Percentiles rank a stretch among this genome's conserved stretches.
phyloP scores from a whole-genome alignment of 1,284 basidiomycete species.

The Macrocystidia cucumis region DNA sequence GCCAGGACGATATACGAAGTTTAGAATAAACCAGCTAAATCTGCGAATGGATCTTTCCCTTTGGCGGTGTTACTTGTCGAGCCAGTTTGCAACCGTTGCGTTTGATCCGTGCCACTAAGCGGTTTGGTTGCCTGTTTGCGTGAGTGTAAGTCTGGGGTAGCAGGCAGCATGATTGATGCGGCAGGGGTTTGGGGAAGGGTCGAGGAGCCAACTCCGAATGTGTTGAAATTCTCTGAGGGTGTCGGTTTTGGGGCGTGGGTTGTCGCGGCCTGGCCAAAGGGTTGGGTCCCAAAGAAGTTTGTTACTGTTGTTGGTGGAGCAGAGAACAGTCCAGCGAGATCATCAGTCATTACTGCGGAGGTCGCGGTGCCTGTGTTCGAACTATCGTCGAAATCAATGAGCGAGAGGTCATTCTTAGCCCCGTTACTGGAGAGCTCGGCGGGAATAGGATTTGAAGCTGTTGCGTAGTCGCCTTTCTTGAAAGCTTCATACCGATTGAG shows the following conservation, averaged over 20 bases:
- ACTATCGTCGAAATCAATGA: conserved; percentile 71
- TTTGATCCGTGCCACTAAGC: conserved; percentile 17
- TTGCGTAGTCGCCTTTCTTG: conserved; percentile 79
- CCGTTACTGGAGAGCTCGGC: conserved; percentile 37
- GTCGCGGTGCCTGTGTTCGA: conserved; percentile 17
- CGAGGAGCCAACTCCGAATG: conserved; percentile 16
- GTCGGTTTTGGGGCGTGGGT: conserved; percentile 12
- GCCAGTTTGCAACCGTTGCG: conserved; percentile 13
- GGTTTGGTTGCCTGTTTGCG: conserved; percentile 17
- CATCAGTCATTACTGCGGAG: conserved; percentile 28
- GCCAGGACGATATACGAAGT: no score
- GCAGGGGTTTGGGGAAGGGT: conserved; percentile 23
- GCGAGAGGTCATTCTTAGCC: conserved; percentile 31
- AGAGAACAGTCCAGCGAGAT: conserved; percentile 57
- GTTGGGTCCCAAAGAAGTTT: no score
- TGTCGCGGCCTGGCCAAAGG: no score
- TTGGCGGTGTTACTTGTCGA: conserved; percentile 22
- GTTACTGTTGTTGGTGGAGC: conserved; percentile 16
- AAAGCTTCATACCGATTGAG: conserved; percentile 87
- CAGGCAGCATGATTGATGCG: conserved; percentile 43
- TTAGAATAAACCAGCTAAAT: conserved; percentile 68
- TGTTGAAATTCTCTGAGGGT: conserved; percentile 11
- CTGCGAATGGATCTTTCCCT: conserved; percentile 75
- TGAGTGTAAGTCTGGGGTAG: conserved; percentile 34
- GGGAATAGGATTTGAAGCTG: conserved; percentile 60